These are phyloP conservation scores for Penicillium sp. DNA, from an alignment of 2,329 filamentous ascomycete genomes.

Conservation along the genomic window DNA sequence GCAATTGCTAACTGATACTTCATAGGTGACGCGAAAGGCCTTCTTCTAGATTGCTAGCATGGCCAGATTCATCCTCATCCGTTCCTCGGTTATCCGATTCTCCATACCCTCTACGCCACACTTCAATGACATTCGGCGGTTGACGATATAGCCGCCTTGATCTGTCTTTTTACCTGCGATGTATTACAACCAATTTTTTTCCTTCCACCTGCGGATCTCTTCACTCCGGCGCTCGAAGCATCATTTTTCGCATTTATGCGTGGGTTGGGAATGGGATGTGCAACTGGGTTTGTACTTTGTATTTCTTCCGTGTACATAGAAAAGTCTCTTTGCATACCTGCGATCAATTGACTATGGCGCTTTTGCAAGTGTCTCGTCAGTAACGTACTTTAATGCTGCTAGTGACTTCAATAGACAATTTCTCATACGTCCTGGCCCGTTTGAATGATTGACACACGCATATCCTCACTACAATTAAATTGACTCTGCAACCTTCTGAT, in stretches of 20 bases:
- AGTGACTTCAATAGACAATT: conserved; percentile 32
- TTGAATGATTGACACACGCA: not conserved
- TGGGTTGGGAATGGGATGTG: conserved; percentile 43
- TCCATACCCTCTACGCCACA: conserved; percentile 29
- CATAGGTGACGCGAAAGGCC: conserved; percentile 52
- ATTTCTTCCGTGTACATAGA: conserved; percentile 45
- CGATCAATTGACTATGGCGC: conserved; percentile 29
- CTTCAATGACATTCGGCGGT: conserved; percentile 29
- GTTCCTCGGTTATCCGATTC: conserved; percentile 23
- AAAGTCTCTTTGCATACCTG: conserved; percentile 36
- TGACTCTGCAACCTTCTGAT: not conserved
- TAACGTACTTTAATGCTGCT: conserved; percentile 33
- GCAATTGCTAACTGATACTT: conserved; percentile 10
- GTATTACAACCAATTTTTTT: conserved; percentile 41
- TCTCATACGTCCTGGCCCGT: conserved; percentile 3
- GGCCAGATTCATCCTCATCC: conserved; percentile 18
- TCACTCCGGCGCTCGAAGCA: conserved; percentile 47
- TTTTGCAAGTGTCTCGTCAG: conserved; percentile 24
- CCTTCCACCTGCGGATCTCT: conserved; percentile 36
- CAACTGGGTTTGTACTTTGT: conserved; percentile 40
- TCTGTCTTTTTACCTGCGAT: conserved; percentile 33
- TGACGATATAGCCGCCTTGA: conserved; percentile 24
- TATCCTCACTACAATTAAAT: not conserved
- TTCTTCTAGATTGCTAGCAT: conserved; percentile 43
- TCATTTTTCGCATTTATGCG: conserved; percentile 43